phyloP scores from a whole-genome alignment of 2,329 filamentous ascomycete species.

The Dactylellina sp. region DNA sequence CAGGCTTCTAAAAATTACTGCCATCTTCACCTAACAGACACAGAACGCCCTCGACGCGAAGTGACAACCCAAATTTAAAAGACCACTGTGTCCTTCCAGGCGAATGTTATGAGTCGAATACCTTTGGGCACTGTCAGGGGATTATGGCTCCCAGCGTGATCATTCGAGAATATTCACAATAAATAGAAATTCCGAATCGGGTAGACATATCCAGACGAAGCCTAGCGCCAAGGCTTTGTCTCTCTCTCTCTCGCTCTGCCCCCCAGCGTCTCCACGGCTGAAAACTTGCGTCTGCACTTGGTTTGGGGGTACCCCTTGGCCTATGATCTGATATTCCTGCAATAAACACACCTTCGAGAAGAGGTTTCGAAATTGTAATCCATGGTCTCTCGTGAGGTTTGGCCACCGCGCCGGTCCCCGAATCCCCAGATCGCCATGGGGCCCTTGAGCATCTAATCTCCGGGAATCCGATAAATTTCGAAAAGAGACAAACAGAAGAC shows the following conservation, averaged over 20 bases:
- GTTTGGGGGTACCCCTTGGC: constrained; percentile 5
- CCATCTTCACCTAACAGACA: neutral
- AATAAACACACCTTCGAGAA: constrained; percentile 13
- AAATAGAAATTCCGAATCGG: constrained; percentile 4
- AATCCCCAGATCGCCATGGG: constrained; percentile 27
- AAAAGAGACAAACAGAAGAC: neutral
- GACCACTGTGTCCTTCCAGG: constrained; percentile 11
- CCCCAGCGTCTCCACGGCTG: constrained; percentile 1
- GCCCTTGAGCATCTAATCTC: constrained; percentile 13
- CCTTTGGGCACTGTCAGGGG: constrained; percentile 10
- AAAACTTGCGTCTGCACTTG: neutral
- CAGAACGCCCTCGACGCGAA: constrained; percentile 2
- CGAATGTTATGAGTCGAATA: too few species aligned
- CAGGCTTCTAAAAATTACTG: constrained; percentile 10
- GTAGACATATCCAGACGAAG: constrained; percentile 7
- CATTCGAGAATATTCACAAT: neutral
- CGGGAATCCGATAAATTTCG: constrained; percentile 35
- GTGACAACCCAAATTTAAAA: neutral
- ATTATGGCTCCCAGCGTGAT: constrained; percentile 2
- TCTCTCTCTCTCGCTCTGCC: neutral
- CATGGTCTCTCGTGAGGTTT: constrained; percentile 25
- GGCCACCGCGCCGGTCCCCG: constrained; percentile 40
- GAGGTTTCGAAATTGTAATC: constrained; percentile 29
- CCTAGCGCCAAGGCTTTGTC: constrained; percentile 10
- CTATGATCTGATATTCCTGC: constrained; percentile 2